phyloP scores from a whole-genome alignment of 352 stramenopile species.

The Albugo candida region DNA sequence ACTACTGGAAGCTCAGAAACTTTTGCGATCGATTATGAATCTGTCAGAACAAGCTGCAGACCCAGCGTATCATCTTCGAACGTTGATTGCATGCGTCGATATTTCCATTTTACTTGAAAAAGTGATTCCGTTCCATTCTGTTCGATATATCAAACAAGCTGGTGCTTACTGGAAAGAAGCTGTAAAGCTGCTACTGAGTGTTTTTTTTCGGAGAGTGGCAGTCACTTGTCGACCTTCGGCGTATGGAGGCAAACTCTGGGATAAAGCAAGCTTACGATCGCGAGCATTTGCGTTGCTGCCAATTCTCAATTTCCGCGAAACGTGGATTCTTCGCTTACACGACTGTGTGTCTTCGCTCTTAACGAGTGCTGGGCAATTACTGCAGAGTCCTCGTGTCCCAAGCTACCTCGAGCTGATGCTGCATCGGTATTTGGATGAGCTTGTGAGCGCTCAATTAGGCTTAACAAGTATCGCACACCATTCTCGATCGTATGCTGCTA shows the following conservation, averaged over 20 bases:
- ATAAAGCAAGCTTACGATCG: no score
- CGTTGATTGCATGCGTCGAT: constrained; percentile 39
- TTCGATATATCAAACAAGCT: constrained; percentile 54
- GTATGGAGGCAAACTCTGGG: no score
- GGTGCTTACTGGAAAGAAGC: constrained; percentile 65
- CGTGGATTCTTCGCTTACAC: constrained; percentile 50
- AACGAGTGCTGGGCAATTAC: constrained; percentile 40
- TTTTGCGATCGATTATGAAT: constrained; percentile 35
- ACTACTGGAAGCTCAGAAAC: constrained; percentile 37
- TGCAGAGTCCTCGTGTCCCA: constrained; percentile 51
- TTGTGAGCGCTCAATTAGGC: constrained; percentile 52
- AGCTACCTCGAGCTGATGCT: constrained; percentile 55
- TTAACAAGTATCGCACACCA: constrained; percentile 57
- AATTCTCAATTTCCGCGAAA: constrained; percentile 64
- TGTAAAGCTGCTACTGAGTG: constrained; percentile 44
- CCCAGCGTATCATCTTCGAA: constrained; percentile 28
- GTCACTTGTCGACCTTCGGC: no score
- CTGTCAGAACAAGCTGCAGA: constrained; percentile 46
- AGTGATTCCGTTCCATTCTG: constrained; percentile 55
- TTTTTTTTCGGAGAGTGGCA: constrained; percentile 56
- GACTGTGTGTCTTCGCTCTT: constrained; percentile 46
- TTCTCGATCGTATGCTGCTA: constrained; percentile 22
- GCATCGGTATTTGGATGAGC: constrained; percentile 41
- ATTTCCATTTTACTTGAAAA: constrained; percentile 58
- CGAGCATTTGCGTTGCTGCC: constrained; percentile 30